Base-by-base conservation (phyloP, 2,329 filamentous ascomycete species). In the Fusarium duplospermum region DNA sequence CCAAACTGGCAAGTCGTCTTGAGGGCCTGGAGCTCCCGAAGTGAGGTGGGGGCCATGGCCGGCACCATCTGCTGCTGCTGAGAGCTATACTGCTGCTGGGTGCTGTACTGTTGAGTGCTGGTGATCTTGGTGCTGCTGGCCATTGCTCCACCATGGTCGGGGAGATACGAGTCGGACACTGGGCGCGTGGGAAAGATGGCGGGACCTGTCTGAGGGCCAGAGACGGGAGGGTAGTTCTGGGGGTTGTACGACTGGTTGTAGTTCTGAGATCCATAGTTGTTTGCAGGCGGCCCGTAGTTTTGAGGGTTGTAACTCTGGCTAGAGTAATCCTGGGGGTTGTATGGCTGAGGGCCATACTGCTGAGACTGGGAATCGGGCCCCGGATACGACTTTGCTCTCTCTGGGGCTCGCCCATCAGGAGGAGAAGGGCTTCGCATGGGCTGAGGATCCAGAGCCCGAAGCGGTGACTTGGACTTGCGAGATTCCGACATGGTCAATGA, bases 1-100 rank as follows among this genome's bases (percentile, higher is more conserved):
- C 80, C 79, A 64, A 80, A 81, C 57, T 83, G 82, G 50, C 81
- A 83, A 65, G 78, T 83, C 5, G 78, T 77, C 70, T 77, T 81
- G 61, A 83, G 75, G 9, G 81, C 70, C 33, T 77, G 76, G 7
- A 84, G 71, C n/a, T 83, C 78, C 27, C 77, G 67, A 10, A 77
- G 74, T 10, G 75, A 70, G 14, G 65, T 67, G 24, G 79, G 71
- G 16, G 75, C 64, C 16, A 72, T 36, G 9, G 74, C 63, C 18
- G 77, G 74, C 8, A 62, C 77, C 33, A 76, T 67, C 27, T 54
- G 47, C 18, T 54, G 47, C 18, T 54, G 47, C n/a, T 54, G 47
- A 31, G 47, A 31, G 47, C 47, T 31, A 20, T 54, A 54, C 47
- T 54, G 47, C 47, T 54, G 47, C 27, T 54, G 27, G 6, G 27